These are phyloP conservation scores for Fomitopsis betulina DNA, from an alignment of 1,284 basidiomycete genomes.

Conservation along the genomic window DNA sequence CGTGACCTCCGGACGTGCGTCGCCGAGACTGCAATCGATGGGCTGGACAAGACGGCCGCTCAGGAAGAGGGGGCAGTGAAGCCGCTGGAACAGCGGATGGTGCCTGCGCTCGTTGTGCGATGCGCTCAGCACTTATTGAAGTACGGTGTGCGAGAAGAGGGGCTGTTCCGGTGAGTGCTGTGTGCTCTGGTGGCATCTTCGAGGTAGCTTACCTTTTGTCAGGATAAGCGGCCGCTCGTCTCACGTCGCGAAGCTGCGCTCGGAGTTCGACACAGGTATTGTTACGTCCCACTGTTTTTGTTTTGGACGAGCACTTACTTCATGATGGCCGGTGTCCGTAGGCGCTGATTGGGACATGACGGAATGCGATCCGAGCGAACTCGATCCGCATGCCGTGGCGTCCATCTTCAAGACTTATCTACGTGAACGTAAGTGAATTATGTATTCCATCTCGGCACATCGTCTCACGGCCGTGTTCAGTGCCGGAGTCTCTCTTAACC, in stretches of 20 bases:
- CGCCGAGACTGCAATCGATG: constrained; percentile 51
- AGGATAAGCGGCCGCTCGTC: constrained; percentile 73
- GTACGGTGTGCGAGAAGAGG: constrained; percentile 83
- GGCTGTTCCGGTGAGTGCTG: constrained; percentile 64
- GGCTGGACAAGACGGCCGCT: constrained; percentile 15
- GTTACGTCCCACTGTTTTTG: constrained; percentile 17
- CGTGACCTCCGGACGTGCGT: constrained; percentile 53
- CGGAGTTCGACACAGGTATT: constrained; percentile 80
- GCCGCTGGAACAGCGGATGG: constrained; percentile 45
- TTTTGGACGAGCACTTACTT: not conserved
- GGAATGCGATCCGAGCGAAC: constrained; percentile 71
- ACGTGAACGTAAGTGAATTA: constrained; percentile 59
- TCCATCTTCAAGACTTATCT: constrained; percentile 80
- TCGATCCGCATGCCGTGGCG: constrained; percentile 90
- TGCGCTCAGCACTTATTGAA: constrained; percentile 76
- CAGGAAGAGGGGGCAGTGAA: constrained; percentile 17
- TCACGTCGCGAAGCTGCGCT: constrained; percentile 69
- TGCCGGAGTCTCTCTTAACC: constrained; percentile 81
- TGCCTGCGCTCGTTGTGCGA: constrained; percentile 73
- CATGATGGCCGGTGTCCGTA: constrained; percentile 23
- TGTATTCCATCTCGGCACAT: constrained; percentile 5
- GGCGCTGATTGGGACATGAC: constrained; percentile 83
- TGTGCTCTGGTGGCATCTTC: not conserved
- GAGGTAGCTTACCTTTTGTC: constrained; percentile 1
- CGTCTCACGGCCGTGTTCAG: constrained; percentile 35